Percentiles rank a stretch among this genome's conserved stretches.
These are phyloP conservation scores for Pistacia vera DNA, from an alignment of 345 rosid genomes.

Conservation along the genomic window DNA sequence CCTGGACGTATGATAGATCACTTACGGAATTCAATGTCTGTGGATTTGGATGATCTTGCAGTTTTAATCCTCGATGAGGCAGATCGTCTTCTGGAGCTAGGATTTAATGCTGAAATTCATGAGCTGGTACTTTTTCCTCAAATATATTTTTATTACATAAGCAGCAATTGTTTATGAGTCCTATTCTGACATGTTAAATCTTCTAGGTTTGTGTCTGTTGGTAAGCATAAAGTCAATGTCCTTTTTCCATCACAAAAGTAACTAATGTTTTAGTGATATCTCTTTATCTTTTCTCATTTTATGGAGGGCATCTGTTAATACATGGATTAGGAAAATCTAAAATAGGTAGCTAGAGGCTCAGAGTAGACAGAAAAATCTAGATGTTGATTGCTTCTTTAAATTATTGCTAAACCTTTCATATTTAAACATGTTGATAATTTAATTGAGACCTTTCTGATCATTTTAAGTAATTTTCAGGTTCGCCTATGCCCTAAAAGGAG, in stretches of 20 bases:
- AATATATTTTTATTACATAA: neutral
- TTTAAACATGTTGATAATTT: neutral
- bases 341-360: neutral
- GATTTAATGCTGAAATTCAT: conserved; percentile 89
- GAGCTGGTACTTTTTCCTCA: conserved; percentile 67
- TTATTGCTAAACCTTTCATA: neutral
- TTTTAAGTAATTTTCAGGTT: conserved; percentile 50
- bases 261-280: neutral
- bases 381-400: neutral
- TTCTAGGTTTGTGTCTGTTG: neutral
- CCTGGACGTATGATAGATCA: conserved; percentile 99
- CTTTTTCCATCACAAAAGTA: neutral
- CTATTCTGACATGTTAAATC: neutral
- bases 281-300: neutral
- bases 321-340: neutral
- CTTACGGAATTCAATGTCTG: conserved; percentile 92
- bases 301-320: neutral
- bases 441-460: neutral
- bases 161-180: neutral
- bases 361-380: neutral
- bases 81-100: conserved; percentile 95
- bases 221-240: neutral
- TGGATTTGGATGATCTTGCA: conserved; percentile 90
- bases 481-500: conserved; percentile 90
- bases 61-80: conserved; percentile 96